Percentiles rank a stretch among this genome's conserved stretches.
Evolutionary conservation across 257 asterid species (phyloP).

Genomic region (Knoxia roxburghii): DNA sequence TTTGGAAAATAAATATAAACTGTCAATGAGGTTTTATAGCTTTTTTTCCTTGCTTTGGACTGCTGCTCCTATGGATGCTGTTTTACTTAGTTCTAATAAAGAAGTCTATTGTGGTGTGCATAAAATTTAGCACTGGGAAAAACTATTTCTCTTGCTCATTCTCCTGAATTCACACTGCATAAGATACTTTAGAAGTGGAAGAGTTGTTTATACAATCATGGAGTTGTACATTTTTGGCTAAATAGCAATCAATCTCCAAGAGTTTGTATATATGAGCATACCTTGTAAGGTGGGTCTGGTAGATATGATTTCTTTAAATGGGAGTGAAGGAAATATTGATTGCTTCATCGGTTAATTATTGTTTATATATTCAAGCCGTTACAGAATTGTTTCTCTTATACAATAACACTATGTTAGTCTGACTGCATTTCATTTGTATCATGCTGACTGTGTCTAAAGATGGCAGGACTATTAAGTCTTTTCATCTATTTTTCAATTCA

Average conservation of each 20-base stretch:
- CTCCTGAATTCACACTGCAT: neutral
- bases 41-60: neutral
- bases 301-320: neutral
- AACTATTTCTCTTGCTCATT: neutral
- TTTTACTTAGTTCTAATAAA: neutral
- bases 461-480: too few species aligned
- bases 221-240: neutral
- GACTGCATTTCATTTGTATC: neutral
- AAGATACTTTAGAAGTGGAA: neutral
- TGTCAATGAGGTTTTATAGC: neutral
- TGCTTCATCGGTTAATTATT: neutral
- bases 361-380: too few species aligned
- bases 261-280: neutral
- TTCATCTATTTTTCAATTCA: too few species aligned
- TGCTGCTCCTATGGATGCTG: neutral
- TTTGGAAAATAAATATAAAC: neutral
- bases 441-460: neutral
- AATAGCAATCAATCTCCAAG: neutral
- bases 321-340: neutral
- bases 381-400: neutral
- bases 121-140: neutral
- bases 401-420: neutral
- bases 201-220: neutral
- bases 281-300: conserved; percentile 3
- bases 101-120: neutral